Percentiles rank a stretch among this genome's conserved stretches.
Evolutionary conservation across 2,329 filamentous ascomycete species (phyloP).

Genomic region (Fusarium tuaranense): DNA sequence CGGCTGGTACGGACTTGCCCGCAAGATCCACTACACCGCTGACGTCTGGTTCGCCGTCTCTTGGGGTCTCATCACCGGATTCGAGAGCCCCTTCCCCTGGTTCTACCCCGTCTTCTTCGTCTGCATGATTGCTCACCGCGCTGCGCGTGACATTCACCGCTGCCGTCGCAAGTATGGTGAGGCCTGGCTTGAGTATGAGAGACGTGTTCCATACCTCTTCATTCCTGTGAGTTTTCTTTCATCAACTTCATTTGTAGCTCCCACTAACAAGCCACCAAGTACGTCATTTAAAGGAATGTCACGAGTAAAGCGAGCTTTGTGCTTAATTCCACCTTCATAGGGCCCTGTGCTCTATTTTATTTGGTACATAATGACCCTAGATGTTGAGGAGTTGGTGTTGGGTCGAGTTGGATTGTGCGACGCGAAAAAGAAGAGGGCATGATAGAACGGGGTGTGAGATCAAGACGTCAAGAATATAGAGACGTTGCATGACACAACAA

Average conservation of each 20-base stretch:
- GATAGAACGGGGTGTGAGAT: constrained; percentile 6
- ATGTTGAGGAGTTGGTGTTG: neutral
- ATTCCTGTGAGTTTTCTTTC: constrained; percentile 67
- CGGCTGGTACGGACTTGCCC: constrained; percentile 84
- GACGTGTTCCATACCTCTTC: constrained; percentile 83
- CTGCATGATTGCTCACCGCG: constrained; percentile 85
- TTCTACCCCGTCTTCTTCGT: constrained; percentile 90
- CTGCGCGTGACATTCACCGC: constrained; percentile 78
- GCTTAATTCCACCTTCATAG: neutral
- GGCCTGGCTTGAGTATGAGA: constrained; percentile 84
- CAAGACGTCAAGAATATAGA: constrained; percentile 23
- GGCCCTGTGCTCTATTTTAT: constrained; percentile 1
- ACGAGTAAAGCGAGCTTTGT: neutral
- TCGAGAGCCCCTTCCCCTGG: constrained; percentile 84
- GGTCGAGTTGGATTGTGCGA: neutral
- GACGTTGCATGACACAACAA: constrained; percentile 18
- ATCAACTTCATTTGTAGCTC: neutral
- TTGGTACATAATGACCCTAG: constrained; percentile 1
- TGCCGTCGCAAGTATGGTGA: constrained; percentile 86
- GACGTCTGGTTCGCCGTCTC: constrained; percentile 62
- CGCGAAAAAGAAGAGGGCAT: neutral
- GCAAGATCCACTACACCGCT: constrained; percentile 69
- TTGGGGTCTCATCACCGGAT: constrained; percentile 65
- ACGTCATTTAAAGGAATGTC: constrained; percentile 53
- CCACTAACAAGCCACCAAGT: constrained; percentile 47